phyloP scores from a whole-genome alignment of 805 yeast species.

The Starmerella floricola region DNA sequence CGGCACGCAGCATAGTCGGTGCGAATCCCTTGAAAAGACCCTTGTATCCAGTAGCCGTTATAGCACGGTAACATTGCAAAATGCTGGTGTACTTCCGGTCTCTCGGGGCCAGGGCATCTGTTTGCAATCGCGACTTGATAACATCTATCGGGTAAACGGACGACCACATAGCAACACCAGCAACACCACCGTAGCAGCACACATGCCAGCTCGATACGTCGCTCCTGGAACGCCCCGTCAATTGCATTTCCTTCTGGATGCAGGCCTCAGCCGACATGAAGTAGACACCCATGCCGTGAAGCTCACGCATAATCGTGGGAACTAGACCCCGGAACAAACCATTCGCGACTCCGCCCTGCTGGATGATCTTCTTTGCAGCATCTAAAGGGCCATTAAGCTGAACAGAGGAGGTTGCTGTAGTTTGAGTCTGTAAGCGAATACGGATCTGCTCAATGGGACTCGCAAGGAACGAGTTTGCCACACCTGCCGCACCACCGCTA shows the following conservation, averaged over 20 bases:
- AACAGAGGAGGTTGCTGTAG: slow-evolving; percentile 34
- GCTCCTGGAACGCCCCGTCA: slow-evolving; percentile 39
- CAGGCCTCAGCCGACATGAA: slow-evolving; percentile 85
- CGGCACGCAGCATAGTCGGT: slow-evolving; percentile 91
- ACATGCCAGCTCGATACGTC: slow-evolving; percentile 81
- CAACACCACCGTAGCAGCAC: slow-evolving; percentile 77
- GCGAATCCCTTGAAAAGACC: slow-evolving; percentile 85
- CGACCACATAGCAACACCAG: slow-evolving; percentile 86
- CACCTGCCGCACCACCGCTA: slow-evolving; percentile 86
- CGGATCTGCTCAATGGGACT: slow-evolving; percentile 93
- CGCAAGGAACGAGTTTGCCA: slow-evolving; percentile 79
- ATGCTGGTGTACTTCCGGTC: slow-evolving; percentile 50
- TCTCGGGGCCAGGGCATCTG: slow-evolving; percentile 47
- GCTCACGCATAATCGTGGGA: slow-evolving; percentile 77
- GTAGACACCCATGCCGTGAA: slow-evolving; percentile 74
- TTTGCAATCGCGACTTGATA: slow-evolving; percentile 77
- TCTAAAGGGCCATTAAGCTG: slow-evolving; percentile 64
- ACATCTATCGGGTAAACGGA: slow-evolving; percentile 82
- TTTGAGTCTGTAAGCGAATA: slow-evolving; percentile 85
- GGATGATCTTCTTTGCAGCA: slow-evolving; percentile 47
- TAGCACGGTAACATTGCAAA: slow-evolving; percentile 44
- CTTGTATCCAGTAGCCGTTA: slow-evolving; percentile 31
- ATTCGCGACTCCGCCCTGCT: slow-evolving; percentile 38
- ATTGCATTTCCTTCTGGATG: slow-evolving; percentile 51
- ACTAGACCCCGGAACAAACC: slow-evolving; percentile 70